These are phyloP conservation scores for Pouteria glomerata DNA, from an alignment of 148 eudicot genomes.

Conservation along the genomic window DNA sequence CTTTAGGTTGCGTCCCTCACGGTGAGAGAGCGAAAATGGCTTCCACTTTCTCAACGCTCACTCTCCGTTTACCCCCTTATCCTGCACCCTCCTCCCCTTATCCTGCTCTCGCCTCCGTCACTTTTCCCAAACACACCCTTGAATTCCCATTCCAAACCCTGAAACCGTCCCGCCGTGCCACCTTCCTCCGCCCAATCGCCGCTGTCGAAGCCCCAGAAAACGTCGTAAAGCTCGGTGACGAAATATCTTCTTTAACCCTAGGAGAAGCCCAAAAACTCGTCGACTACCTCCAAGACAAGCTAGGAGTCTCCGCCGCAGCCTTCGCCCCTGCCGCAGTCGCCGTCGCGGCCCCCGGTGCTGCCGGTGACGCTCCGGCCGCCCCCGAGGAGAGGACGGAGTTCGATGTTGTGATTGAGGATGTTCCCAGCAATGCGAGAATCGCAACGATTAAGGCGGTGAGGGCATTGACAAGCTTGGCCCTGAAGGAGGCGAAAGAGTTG, in stretches of 20 bases:
- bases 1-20: too few species aligned
- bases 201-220: slow-evolving; percentile 69
- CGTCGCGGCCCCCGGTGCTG: slow-evolving; percentile 27
- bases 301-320: slow-evolving; percentile 68
- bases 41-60: slow-evolving; percentile 8
- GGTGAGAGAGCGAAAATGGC: slow-evolving; percentile 16
- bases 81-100: slow-evolving; percentile 25
- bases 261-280: slow-evolving; percentile 66
- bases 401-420: slow-evolving; percentile 77
- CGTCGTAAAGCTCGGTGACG: slow-evolving; percentile 42
- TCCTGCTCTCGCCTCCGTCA: slow-evolving; percentile 8
- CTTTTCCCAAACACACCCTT: slow-evolving; percentile 22
- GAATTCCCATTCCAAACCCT: slow-evolving; percentile 29
- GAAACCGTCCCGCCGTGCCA: slow-evolving; percentile 30
- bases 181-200: slow-evolving; percentile 53
- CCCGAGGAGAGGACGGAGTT: slow-evolving; percentile 93
- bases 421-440: slow-evolving; percentile 74
- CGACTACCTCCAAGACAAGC: slow-evolving; percentile 68
- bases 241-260: slow-evolving; percentile 53
- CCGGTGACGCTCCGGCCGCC: slow-evolving; percentile 34
- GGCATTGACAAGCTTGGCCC: slow-evolving; percentile 67
- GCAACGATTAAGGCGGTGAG: slow-evolving; percentile 89
- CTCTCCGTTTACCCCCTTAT: slow-evolving; percentile 24
- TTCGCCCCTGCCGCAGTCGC: slow-evolving; percentile 58
- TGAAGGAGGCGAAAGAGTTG: slow-evolving; percentile 85